phyloP scores from a whole-genome alignment of 305 asterid species.

The Fraxinus xanthoxyloides region DNA sequence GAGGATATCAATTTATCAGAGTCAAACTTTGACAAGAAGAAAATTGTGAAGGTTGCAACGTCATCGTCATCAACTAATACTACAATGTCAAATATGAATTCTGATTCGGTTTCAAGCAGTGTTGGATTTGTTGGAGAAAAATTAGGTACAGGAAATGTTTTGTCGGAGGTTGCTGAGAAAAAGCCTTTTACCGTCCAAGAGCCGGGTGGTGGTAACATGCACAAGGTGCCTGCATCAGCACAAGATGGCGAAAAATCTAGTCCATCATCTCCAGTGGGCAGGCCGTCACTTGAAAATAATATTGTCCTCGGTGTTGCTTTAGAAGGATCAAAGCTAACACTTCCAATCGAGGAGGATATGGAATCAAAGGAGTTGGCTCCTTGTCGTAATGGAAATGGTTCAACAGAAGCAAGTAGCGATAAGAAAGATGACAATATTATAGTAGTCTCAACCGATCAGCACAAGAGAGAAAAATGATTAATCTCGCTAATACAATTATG shows the following conservation, averaged over 20 bases:
- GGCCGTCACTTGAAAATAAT: slow-evolving; percentile 72
- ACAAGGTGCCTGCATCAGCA: background rate
- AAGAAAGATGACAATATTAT: slow-evolving; percentile 30
- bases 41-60: background rate
- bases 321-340: slow-evolving; percentile 96
- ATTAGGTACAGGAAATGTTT: background rate
- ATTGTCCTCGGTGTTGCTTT: slow-evolving; percentile 96
- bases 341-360: slow-evolving; percentile 78
- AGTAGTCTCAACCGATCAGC: slow-evolving; percentile 29
- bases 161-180: slow-evolving; percentile 5
- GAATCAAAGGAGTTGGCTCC: slow-evolving; percentile 61
- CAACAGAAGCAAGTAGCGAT: slow-evolving; percentile 30
- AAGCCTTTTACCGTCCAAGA: slow-evolving; percentile 27
- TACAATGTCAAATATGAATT: slow-evolving; percentile 22
- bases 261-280: background rate
- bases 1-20: background rate
- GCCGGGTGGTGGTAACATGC: slow-evolving; percentile 5
- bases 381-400: slow-evolving; percentile 45
- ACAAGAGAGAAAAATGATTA: slow-evolving; percentile 22
- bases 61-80: background rate
- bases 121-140: background rate
- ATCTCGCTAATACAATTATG: background rate
- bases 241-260: slow-evolving; percentile 47
- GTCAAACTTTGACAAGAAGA: background rate
- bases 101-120: slow-evolving; percentile 16